Conservation (phyloP, 805 yeast genomes). For the Yamadazyma sp. region DNA sequence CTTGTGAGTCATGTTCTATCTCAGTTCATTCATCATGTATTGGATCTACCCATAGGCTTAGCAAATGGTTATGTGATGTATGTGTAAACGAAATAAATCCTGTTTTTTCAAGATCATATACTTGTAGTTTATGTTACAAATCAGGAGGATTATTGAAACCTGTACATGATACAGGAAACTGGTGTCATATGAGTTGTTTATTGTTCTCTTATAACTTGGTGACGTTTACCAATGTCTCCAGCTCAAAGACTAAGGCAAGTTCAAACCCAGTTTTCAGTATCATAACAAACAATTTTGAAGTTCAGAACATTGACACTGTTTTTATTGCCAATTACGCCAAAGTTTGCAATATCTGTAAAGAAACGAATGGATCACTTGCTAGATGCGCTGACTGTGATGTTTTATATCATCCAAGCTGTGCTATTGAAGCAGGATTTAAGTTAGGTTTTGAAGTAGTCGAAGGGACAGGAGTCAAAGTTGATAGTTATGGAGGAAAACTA, state of each 20-base stretch:
- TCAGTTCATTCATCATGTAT: slow-evolving; percentile 70
- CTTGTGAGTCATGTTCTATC: slow-evolving; percentile 66
- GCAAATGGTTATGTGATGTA: slow-evolving; percentile 75
- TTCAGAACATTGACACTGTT: slow-evolving; percentile 27
- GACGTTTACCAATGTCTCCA: slow-evolving; percentile 5
- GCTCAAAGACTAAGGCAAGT: not conserved
- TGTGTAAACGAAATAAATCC: slow-evolving; percentile 74
- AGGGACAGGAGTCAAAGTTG: slow-evolving; percentile 23
- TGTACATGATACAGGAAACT: slow-evolving; percentile 55
- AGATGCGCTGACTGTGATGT: slow-evolving; percentile 45
- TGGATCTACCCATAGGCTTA: slow-evolving; percentile 38
- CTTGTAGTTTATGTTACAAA: slow-evolving; percentile 65
- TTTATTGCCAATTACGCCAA: slow-evolving; percentile 24
- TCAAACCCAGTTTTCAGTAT: not conserved
- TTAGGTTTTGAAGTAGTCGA: slow-evolving; percentile 32
- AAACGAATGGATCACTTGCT: slow-evolving; percentile 47
- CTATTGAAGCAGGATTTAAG: slow-evolving; percentile 53
- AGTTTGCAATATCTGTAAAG: slow-evolving; percentile 44
- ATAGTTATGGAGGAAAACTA: slow-evolving; percentile 34
- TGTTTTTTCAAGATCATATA: slow-evolving; percentile 49
- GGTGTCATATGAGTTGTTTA: slow-evolving; percentile 81
- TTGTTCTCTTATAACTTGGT: slow-evolving; percentile 45
- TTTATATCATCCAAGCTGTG: slow-evolving; percentile 55
- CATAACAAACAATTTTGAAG: slow-evolving; percentile 15
- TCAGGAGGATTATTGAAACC: slow-evolving; percentile 63